A percentile compares a stretch with the other conserved stretches of the same genome.
Evolutionary conservation across 768 basidiomycete genomes (phyloP).

Genomic region (Psilocybe tampanensis): DNA sequence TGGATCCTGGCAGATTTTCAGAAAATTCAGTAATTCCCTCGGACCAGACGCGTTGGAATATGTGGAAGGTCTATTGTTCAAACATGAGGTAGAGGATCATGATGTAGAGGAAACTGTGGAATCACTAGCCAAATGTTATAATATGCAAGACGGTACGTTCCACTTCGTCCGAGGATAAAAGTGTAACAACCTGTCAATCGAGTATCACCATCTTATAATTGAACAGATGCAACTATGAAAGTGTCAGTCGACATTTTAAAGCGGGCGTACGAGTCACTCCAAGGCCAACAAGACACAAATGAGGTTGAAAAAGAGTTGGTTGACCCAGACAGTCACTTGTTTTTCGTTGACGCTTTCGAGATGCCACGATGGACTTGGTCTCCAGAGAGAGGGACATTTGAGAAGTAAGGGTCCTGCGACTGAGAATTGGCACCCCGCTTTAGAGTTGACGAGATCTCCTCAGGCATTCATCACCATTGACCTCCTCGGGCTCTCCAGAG

Average conservation of each 20-base stretch:
- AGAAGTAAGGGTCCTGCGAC: slow-evolving; percentile 56
- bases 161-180: background rate
- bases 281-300: slow-evolving; percentile 59
- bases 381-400: slow-evolving; percentile 81
- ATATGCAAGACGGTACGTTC: slow-evolving; percentile 79
- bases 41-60: slow-evolving; percentile 77
- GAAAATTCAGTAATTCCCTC: slow-evolving; percentile 87
- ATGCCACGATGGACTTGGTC: slow-evolving; percentile 97
- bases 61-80: slow-evolving; percentile 69
- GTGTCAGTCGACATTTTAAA: slow-evolving; percentile 68
- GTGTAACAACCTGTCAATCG: background rate
- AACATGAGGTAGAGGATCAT: slow-evolving; percentile 69
- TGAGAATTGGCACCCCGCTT: background rate
- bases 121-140: slow-evolving; percentile 83
- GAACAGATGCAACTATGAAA: slow-evolving; percentile 81
- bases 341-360: slow-evolving; percentile 88
- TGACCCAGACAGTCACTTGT: slow-evolving; percentile 81
- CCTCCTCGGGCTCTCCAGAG: slow-evolving; percentile 82
- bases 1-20: slow-evolving; percentile 59
- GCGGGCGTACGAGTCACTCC: slow-evolving; percentile 75
- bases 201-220: background rate
- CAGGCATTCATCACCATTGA: slow-evolving; percentile 58
- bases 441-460: slow-evolving; percentile 3
- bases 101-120: slow-evolving; percentile 79
- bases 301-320: slow-evolving; percentile 61